phyloP scores from a whole-genome alignment of 495 filamentous ascomycete species.

The Cercophora newfieldiana region DNA sequence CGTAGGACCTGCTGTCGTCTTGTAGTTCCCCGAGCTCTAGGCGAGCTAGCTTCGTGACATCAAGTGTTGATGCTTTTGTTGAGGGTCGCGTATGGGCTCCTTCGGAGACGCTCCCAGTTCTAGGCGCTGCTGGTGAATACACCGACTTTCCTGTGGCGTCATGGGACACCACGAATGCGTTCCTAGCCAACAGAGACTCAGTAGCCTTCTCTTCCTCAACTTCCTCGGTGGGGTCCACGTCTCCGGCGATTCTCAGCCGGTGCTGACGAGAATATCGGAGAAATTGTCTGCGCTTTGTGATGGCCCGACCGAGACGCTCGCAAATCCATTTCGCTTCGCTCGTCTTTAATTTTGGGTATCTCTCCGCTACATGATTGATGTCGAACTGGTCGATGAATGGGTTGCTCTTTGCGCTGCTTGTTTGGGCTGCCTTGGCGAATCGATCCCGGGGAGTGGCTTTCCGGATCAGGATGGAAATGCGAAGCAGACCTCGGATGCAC shows the following conservation, averaged over 20 bases:
- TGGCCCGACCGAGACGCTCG: slow-evolving; percentile 18
- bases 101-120: not conserved
- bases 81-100: not conserved
- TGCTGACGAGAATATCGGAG: slow-evolving; percentile 15
- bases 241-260: not conserved
- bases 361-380: slow-evolving; percentile 17
- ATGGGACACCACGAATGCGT: not conserved
- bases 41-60: not conserved
- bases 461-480: slow-evolving; percentile 7
- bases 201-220: not conserved
- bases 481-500: not conserved
- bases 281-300: slow-evolving; percentile 20
- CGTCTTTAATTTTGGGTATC: slow-evolving; percentile 1
- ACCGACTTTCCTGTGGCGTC: not conserved
- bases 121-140: not conserved
- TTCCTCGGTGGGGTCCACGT: not conserved
- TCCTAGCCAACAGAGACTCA: not conserved
- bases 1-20: not conserved
- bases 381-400: slow-evolving; percentile 19
- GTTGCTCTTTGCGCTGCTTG: not conserved
- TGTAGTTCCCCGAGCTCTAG: not conserved
- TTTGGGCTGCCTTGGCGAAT: slow-evolving; percentile 8
- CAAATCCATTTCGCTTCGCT: slow-evolving; percentile 2
- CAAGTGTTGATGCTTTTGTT: not conserved
- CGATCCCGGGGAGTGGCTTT: slow-evolving; percentile 16